These are phyloP conservation scores for Pachysandra terminalis DNA, from an alignment of 164 flowering plant species.

Conservation along the genomic window DNA sequence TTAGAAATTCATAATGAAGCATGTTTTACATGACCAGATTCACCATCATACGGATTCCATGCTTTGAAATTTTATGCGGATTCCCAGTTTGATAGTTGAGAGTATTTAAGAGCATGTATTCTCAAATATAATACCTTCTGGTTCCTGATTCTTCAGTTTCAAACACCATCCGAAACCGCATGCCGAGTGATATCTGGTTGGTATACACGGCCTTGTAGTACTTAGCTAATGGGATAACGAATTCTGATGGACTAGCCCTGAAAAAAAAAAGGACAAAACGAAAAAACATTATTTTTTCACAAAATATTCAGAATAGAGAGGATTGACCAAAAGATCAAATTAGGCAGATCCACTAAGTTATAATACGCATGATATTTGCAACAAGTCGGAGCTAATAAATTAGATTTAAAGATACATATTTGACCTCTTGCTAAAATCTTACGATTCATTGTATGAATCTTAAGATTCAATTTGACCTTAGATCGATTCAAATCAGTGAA, in stretches of 20 bases:
- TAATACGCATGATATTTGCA: neutral
- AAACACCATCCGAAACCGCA: conserved; percentile 99
- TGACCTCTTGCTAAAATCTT: too few relatives aligned
- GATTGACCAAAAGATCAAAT: neutral
- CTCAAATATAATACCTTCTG: conserved; percentile 54
- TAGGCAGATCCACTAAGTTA: neutral
- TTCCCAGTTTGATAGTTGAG: neutral
- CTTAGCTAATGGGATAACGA: conserved; percentile 93
- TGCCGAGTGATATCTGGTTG: conserved; percentile 88
- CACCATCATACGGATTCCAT: neutral
- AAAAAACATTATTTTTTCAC: too few relatives aligned
- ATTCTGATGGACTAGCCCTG: conserved; percentile 99
- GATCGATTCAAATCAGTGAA: too few relatives aligned
- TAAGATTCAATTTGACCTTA: too few relatives aligned
- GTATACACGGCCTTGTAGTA: conserved; percentile 79
- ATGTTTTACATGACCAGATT: too few relatives aligned
- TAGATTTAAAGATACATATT: neutral
- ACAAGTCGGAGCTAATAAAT: too few relatives aligned
- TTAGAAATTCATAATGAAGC: neutral
- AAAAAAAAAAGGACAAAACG: neutral
- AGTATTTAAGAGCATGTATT: too few relatives aligned
- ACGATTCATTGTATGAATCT: too few relatives aligned
- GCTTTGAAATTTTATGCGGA: conserved; percentile 1
- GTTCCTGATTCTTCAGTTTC: conserved; percentile 98
- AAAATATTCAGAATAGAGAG: neutral